Evolutionary conservation across 805 yeast genomes (phyloP).

Genomic region (Saccharomycopsis babjevae): DNA sequence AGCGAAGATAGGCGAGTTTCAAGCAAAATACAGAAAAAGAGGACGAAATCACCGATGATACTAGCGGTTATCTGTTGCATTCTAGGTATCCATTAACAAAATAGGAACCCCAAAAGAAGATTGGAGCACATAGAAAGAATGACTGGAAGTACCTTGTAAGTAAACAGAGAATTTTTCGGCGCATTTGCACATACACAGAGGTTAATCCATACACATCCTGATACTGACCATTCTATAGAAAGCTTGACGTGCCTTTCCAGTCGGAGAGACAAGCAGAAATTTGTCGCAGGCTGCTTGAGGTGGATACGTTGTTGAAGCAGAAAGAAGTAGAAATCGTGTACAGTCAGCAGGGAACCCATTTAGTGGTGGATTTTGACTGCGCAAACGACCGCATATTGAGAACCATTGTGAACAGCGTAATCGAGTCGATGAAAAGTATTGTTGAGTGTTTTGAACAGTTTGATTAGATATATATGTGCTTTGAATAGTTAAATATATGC

Average conservation of each 20-base stretch:
- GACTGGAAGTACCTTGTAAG: neutral
- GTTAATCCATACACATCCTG: neutral
- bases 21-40: too few relatives aligned
- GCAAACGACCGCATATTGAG: conserved; percentile 53
- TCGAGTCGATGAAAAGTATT: conserved; percentile 55
- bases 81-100: too few relatives aligned
- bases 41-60: too few relatives aligned
- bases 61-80: too few relatives aligned
- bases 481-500: too few relatives aligned
- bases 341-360: conserved; percentile 22
- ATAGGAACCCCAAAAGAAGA: neutral
- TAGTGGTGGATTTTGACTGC: conserved; percentile 40
- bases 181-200: too few relatives aligned
- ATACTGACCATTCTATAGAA: conserved; percentile 13
- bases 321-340: conserved; percentile 40
- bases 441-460: conserved; percentile 60
- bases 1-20: too few relatives aligned
- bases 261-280: conserved; percentile 42
- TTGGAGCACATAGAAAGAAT: conserved; percentile 17
- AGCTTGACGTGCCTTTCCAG: conserved; percentile 47
- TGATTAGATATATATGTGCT: conserved; percentile 22
- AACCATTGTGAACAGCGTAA: conserved; percentile 59
- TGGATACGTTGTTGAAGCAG: conserved; percentile 58
- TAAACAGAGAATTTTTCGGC: neutral
- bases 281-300: conserved; percentile 41